Evolutionary conservation across 2,329 filamentous ascomycete species (phyloP), one percentile per base, ranked within the genome.

Genomic region (Talaromyces rugulosus): DNA sequence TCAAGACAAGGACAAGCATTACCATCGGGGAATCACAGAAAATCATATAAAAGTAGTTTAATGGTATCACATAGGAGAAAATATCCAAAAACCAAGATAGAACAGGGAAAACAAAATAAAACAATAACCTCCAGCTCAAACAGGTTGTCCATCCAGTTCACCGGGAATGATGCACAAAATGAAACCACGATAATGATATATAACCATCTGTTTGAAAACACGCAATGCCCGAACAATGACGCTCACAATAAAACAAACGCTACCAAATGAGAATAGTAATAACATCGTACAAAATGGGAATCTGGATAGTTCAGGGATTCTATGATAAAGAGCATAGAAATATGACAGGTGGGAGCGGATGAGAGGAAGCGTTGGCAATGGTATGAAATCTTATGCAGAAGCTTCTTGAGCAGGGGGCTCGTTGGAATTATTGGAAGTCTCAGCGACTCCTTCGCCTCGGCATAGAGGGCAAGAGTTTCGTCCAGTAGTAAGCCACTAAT

Each of bases 371-470:
- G 27, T 12, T 23, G n/a, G 44, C 44, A 23, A 47, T 40, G 44
- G 2, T 27, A 33, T 47, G 14, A 27, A 33, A 62, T 31, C 36
- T 28, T 55, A 62, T 9, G 60, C 36, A 50, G 56, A 27, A 14
- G 56, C 31, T 50, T 52, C 51, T 33, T 56, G 61, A 56, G 50
- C 30, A 18, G 50, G 51, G 2, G 16, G 27, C 9, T 53, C 18
- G 30, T 56, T 31, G 54, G 67, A 27, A 18, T 63, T 66, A 50
- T 67, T 60, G 34, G 23, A 40, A 7, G 65, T 67, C 65, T 79
- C 77, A 52, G 71, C 68, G n/a, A 80, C 77, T 42, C 77, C 77
- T 60, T 79, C 74, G 18, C 74, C 72, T 62, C 74, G 68, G 60
- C 74, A 76, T 6, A 76, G 66, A 60, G 74, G 74, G 47, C 74